Base-by-base conservation (phyloP, 2,329 filamentous ascomycete species). In the Chaetomium globosum region DNA sequence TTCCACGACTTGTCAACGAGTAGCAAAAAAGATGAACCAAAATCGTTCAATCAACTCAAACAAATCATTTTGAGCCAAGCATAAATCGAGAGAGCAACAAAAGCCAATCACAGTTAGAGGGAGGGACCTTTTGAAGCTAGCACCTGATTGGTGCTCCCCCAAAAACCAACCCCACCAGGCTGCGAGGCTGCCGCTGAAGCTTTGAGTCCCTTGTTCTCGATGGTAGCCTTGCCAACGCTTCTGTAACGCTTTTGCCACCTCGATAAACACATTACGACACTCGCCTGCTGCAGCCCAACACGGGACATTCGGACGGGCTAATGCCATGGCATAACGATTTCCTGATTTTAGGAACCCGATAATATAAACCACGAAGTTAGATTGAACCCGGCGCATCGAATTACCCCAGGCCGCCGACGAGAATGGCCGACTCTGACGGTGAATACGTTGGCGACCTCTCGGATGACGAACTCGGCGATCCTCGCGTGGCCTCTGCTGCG, bases 361-460 rank as follows among this genome's bases (percentile, higher is more conserved):
- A 30, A 26, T 26, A 26, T 26, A 4, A 8, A 36, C 16, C 39
- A n/a, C 39, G 39, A n/a, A 43, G 8, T 43, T 23, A 6, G 23
- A 36, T 23, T 10, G 6, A 26, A 23, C 26, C 12, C 33, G 39
- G 13, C 16, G 16, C 39, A 43, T 48, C 51, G 26, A 53, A 10
- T 30, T 19, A 53, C 28, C 28, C 36, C 36, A 26, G 48, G 51
- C 31, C 23, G 19, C 57, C 36, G 39, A 48, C 56, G 39, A 31
- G 19, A 69, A 91, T 91, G 89, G 87, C 87, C 63, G 88, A 90
- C 77, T 91, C 88, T 21, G 89, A 91, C 74, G 89, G 86, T 76
- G 88, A 91, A 70, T 91, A 86, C 75, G 83, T 89, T 69, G 84
- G 86, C 66, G 84, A 85, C 72, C 80, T 82, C 75, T 89, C 87